Base-by-base conservation (phyloP, 2,329 filamentous ascomycete genomes). In the Graphiopsis chlorocephala region DNA sequence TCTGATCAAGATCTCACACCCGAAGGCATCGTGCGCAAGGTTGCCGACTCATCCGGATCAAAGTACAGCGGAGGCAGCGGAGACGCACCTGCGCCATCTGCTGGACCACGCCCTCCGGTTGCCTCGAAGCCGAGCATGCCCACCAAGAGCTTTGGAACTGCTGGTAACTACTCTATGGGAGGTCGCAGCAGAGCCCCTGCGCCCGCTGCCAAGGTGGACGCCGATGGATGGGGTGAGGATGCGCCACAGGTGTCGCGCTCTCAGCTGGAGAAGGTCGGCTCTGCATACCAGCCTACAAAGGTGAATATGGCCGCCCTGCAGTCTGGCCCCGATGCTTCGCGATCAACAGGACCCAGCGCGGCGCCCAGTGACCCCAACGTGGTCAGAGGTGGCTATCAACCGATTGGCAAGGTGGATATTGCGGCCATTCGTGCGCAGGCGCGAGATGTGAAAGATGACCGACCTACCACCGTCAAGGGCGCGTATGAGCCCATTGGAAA, bases 391-490 rank as follows among this genome's bases (percentile, higher is more conserved):
- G 90, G 85, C 17, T 99, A 99, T 78, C 92, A 97, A 76, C 95
- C 95, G 23, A 82, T 99, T 71, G 95, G 95, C 64, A 98, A 97
- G 80, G 91, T 99, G n/a, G 93, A 99, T 74, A 98, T 99, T 78
- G 90, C 90, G 26, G 93, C 92, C 42, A 90, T 99, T 70, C 88
- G 95, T 68, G 80, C 88, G 83, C 76, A 92, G 85, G 81, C 93
- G 79, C 74, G 88, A 83, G 82, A 88, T 82, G 72, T 83, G 76
- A 75, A 84, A 53, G 92, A 97, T 73, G 90, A 97, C 70, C 85
- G 93, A 63, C 95, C 95, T 3, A 86, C 90, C 1, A 86, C 88
- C 5, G 91, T 98, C 23, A 98, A 96, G 79, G 95, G 95, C 48
- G 86, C 93, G 26, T 99, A 99, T 74, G 91, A 98, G 77, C 95